Evolutionary conservation across 2,329 filamentous ascomycete genomes (phyloP), one percentile per base, ranked within the genome.

Genomic region (Colletotrichum simmondsii): DNA sequence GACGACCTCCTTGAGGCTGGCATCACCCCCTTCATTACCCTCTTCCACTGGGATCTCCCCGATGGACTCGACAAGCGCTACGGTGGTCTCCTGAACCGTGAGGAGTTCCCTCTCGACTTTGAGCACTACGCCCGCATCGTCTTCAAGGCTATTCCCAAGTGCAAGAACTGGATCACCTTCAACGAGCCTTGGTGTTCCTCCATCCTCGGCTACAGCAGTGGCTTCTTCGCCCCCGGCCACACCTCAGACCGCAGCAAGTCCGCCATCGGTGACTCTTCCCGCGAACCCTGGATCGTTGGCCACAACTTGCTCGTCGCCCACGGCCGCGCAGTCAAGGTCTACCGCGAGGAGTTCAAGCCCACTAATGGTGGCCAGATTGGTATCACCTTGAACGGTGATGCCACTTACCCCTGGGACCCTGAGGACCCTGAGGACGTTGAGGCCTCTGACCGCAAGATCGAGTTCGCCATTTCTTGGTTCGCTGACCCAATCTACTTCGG

Each of bases 1-100:
- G 93, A 97, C 80, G 93, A 94, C 78, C 87, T 97, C 62, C 87
- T 93, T 57, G 93, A 88, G 5, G 93, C 92, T 6, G 93, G 92
- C 72, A 97, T 97, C 78, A 90, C 87, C 26, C 95, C 95, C 1
- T 91, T 97, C 81, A 90, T 97, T 78, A 97, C 95, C 4, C 87
- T 97, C 19, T 94, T 93, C 82, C 95, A 97, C 83, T 97, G 95
- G 94, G 95, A 97, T 84, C 87, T 97, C 10, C 95, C 95, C 3
- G 91, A 95, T 77, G 92, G 85, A 72, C 87, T 97, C 24, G 90
- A 97, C 78, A 91, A 93, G 85, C 91, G 94, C 72, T 97, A 97
- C 81, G 93, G 93, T 30, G 95, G 95, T 24, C 88, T 95, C 68
- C 84, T 97, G 76, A 94, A 95, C 87, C 92, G 93, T 80, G 87